Evolutionary conservation across 2,329 filamentous ascomycete genomes (phyloP).

Genomic region (Aspergillus chevalieri): DNA sequence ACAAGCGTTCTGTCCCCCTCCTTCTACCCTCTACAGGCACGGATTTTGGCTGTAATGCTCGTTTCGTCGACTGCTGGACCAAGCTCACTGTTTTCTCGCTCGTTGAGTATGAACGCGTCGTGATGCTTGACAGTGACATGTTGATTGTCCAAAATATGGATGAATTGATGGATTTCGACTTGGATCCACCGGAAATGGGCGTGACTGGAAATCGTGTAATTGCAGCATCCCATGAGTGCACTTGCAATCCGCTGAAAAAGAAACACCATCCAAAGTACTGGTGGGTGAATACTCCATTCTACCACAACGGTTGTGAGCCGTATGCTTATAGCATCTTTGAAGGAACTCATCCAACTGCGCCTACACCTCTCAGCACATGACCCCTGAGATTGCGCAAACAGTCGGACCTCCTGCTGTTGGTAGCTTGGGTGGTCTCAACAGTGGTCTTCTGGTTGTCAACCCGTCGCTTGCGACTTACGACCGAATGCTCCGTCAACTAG

Average conservation of each 20-base stretch:
- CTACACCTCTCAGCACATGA: slow-evolving; percentile 52
- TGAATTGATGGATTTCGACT: slow-evolving; percentile 73
- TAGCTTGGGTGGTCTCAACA: slow-evolving; percentile 55
- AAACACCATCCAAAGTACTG: slow-evolving; percentile 72
- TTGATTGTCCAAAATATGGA: slow-evolving; percentile 79
- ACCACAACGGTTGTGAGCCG: too few species aligned
- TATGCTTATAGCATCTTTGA: neutral
- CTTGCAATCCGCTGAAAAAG: slow-evolving; percentile 76
- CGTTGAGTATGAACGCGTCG: slow-evolving; percentile 68
- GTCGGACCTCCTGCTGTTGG: slow-evolving; percentile 44
- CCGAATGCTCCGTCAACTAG: too few species aligned
- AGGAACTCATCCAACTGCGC: slow-evolving; percentile 55
- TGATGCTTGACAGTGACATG: slow-evolving; percentile 88
- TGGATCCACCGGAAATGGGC: slow-evolving; percentile 50
- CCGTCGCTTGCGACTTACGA: slow-evolving; percentile 48
- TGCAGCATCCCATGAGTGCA: slow-evolving; percentile 75
- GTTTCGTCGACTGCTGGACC: slow-evolving; percentile 87
- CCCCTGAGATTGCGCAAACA: slow-evolving; percentile 47
- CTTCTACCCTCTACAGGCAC: slow-evolving; percentile 59
- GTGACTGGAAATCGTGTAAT: slow-evolving; percentile 62
- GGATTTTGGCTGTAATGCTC: slow-evolving; percentile 68
- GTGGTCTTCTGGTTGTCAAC: slow-evolving; percentile 56
- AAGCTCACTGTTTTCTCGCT: slow-evolving; percentile 77
- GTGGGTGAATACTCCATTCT: slow-evolving; percentile 30
- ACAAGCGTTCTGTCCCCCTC: slow-evolving; percentile 63